Conservation (phyloP, 2,329 filamentous ascomycete genomes). For the Cordyceps pruinosa region DNA sequence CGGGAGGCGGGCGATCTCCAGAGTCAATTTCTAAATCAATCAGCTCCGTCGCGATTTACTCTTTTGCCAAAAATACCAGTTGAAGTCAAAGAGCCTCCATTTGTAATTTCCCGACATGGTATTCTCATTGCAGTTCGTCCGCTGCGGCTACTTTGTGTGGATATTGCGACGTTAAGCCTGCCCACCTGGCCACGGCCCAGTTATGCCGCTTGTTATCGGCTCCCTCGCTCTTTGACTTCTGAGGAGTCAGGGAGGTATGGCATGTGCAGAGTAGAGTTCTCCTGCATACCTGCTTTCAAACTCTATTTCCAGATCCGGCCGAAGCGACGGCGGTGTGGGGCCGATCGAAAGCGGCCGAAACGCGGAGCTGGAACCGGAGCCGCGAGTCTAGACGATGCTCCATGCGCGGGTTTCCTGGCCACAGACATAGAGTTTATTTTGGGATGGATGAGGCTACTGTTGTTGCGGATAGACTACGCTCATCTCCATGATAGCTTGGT, state of each 20-base stretch:
- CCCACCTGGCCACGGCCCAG: neutral
- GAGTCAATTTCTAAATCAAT: no score
- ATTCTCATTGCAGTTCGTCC: no score
- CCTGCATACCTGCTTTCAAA: neutral
- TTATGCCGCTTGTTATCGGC: neutral
- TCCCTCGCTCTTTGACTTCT: neutral
- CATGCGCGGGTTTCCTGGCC: neutral
- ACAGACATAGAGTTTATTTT: neutral
- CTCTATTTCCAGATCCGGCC: conserved; percentile 3
- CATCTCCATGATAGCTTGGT: no score
- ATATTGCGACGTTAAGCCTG: no score
- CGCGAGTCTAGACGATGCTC: neutral
- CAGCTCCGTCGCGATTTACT: no score
- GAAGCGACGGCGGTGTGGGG: neutral
- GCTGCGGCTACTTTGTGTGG: no score
- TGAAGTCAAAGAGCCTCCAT: no score
- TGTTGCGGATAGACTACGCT: no score
- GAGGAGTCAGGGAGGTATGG: neutral
- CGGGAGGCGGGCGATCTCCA: no score
- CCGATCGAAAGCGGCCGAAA: conserved; percentile 3
- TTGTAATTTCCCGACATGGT: no score
- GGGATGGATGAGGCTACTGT: neutral
- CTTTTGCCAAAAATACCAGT: no score
- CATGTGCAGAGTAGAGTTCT: neutral
- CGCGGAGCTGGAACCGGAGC: neutral